phyloP scores from a whole-genome alignment of 148 eudicot species.

The Rhododendron molle region DNA sequence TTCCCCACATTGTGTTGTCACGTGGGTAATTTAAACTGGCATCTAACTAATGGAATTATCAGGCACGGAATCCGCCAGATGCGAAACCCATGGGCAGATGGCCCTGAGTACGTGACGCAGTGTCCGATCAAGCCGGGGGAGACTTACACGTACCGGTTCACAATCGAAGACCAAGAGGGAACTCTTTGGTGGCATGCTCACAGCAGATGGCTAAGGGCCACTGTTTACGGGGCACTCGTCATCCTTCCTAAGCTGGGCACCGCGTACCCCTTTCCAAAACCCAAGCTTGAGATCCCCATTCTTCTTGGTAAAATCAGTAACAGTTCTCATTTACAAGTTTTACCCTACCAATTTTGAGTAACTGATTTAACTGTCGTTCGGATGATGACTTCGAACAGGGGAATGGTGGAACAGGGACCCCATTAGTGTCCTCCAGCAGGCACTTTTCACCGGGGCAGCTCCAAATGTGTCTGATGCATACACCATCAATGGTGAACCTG shows the following conservation, averaged over 20 bases:
- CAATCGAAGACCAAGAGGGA: constrained; percentile 73
- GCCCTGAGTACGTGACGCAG: constrained; percentile 82
- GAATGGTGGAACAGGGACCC: constrained; percentile 96
- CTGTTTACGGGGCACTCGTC: constrained; percentile 76
- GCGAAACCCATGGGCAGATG: constrained; percentile 95
- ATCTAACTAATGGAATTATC: neutral
- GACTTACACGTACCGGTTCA: constrained; percentile 73
- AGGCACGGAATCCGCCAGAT: constrained; percentile 91
- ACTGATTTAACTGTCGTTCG: neutral
- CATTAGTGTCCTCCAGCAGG: constrained; percentile 50
- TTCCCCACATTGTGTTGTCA: neutral
- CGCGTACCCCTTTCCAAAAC: constrained; percentile 62
- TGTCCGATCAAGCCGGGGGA: constrained; percentile 82
- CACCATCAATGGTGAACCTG: constrained; percentile 87
- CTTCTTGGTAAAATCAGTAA: constrained; percentile 53
- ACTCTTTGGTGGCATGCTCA: constrained; percentile 99
- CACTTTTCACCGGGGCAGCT: constrained; percentile 68
- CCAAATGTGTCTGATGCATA: constrained; percentile 82
- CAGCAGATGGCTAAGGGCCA: constrained; percentile 85
- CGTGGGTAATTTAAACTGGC: neutral
- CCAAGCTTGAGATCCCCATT: constrained; percentile 58
- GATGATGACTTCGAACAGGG: constrained; percentile 37
- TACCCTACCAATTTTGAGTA: neutral
- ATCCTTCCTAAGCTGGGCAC: constrained; percentile 70
- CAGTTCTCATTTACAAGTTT: neutral